Percentiles rank a stretch among this genome's conserved stretches.
These are phyloP conservation scores for Penicillium riverlandense DNA, from an alignment of 495 filamentous ascomycete genomes.

Conservation along the genomic window DNA sequence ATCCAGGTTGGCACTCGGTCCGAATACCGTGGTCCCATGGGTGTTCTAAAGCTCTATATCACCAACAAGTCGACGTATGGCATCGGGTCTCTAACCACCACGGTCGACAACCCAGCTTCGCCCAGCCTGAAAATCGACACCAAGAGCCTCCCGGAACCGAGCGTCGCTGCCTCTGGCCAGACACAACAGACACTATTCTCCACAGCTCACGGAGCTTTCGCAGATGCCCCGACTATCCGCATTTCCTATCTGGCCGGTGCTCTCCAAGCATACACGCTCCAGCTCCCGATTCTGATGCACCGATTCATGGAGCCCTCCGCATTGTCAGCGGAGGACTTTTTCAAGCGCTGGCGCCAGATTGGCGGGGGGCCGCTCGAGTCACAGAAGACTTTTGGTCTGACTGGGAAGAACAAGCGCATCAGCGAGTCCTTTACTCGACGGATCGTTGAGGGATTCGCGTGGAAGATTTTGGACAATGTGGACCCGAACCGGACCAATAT, in stretches of 20 bases:
- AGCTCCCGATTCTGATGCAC: conserved; percentile 80
- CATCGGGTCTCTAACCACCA: conserved; percentile 88
- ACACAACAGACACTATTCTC: conserved; percentile 94
- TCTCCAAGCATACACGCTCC: conserved; percentile 85
- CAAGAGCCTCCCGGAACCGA: conserved; percentile 82
- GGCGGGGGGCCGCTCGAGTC: conserved; percentile 79
- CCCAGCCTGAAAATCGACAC: conserved; percentile 71
- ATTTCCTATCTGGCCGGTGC: conserved; percentile 92
- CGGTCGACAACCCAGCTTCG: conserved; percentile 72
- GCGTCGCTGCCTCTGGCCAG: conserved; percentile 65
- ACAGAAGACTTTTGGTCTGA: conserved; percentile 72
- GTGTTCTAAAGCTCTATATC: conserved; percentile 92
- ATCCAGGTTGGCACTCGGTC: conserved; percentile 88
- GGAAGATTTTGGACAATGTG: conserved; percentile 77
- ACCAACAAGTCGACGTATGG: conserved; percentile 81
- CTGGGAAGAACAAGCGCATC: conserved; percentile 42
- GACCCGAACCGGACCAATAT: conserved; percentile 90
- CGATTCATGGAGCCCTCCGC: conserved; percentile 94
- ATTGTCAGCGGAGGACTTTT: conserved; percentile 84
- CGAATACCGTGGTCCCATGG: conserved; percentile 90
- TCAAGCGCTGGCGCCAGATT: conserved; percentile 98
- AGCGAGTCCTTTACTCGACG: conserved; percentile 52
- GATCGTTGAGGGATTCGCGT: conserved; percentile 73
- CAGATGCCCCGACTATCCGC: conserved; percentile 80
- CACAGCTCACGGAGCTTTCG: conserved; percentile 74